phyloP scores from a whole-genome alignment of 2,329 filamentous ascomycete genomes.

The Colletotrichum echinochloae region DNA sequence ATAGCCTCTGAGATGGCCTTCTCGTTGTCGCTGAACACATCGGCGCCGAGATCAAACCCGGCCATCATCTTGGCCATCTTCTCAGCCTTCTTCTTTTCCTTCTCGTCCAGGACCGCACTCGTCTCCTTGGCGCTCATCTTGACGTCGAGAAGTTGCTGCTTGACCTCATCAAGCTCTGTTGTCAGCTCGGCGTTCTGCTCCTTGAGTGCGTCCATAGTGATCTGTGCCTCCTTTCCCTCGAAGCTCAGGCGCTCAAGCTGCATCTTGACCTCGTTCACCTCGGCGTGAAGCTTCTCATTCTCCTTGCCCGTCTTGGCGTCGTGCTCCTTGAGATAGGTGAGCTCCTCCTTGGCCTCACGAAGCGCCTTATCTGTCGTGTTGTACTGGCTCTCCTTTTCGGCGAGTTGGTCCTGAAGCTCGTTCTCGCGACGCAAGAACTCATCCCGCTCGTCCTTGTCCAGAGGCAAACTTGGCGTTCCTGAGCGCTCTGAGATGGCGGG shows the following conservation, averaged over 20 bases:
- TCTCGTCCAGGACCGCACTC: slow-evolving; percentile 89
- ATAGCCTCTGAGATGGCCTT: slow-evolving; percentile 86
- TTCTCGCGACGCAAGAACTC: slow-evolving; percentile 96
- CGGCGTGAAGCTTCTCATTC: slow-evolving; percentile 86
- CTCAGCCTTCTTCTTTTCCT: slow-evolving; percentile 98
- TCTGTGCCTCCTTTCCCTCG: slow-evolving; percentile 95
- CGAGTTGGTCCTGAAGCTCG: slow-evolving; percentile 94
- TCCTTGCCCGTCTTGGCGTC: slow-evolving; percentile 86
- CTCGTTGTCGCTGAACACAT: slow-evolving; percentile 95
- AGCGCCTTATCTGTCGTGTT: slow-evolving; percentile 83
- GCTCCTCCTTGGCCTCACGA: slow-evolving; percentile 86
- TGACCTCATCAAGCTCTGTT: slow-evolving; percentile 90
- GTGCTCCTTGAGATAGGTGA: slow-evolving; percentile 86
- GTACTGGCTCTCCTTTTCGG: slow-evolving; percentile 89
- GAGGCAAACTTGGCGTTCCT: slow-evolving; percentile 85
- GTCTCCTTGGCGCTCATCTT: slow-evolving; percentile 98
- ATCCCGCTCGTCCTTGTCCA: slow-evolving; percentile 97
- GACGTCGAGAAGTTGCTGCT: slow-evolving; percentile 94
- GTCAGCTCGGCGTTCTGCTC: slow-evolving; percentile 96
- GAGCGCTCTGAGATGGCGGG: slow-evolving; percentile 81
- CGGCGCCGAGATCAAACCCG: slow-evolving; percentile 92
- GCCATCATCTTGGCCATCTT: slow-evolving; percentile 99
- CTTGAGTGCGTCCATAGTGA: slow-evolving; percentile 97
- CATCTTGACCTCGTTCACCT: slow-evolving; percentile 95
- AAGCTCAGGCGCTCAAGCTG: slow-evolving; percentile 95